Evolutionary conservation across 2,329 filamentous ascomycete species (phyloP).

Genomic region (Peltaster fructicola): DNA sequence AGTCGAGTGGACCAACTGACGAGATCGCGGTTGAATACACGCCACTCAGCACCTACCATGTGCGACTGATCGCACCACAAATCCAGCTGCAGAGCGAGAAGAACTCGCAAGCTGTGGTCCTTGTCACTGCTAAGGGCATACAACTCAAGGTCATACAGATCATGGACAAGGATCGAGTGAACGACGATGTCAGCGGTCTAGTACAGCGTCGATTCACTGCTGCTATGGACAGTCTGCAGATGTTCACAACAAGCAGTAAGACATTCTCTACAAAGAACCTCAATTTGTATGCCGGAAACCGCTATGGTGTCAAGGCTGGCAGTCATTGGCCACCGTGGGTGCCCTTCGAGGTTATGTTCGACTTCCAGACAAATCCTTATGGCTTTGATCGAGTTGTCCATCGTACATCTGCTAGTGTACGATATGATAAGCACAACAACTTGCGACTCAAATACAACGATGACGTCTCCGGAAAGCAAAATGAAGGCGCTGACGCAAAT

Average conservation of each 20-base stretch:
- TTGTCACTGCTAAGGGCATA: constrained; percentile 96
- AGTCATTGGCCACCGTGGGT: constrained; percentile 97
- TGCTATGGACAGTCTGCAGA: constrained; percentile 94
- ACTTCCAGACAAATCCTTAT: constrained; percentile 82
- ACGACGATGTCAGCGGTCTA: constrained; percentile 81
- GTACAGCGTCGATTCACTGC: constrained; percentile 88
- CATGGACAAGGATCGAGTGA: constrained; percentile 88
- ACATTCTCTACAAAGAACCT: constrained; percentile 70
- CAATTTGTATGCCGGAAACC: constrained; percentile 85
- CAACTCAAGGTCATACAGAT: constrained; percentile 94
- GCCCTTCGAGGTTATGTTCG: constrained; percentile 95
- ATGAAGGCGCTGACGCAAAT: constrained; percentile 33
- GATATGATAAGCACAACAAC: constrained; percentile 97
- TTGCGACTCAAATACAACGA: constrained; percentile 94
- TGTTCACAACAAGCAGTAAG: constrained; percentile 91
- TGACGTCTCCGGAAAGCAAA: constrained; percentile 62
- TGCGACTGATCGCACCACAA: constrained; percentile 88
- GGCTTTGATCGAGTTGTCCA: constrained; percentile 97
- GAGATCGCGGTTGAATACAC: constrained; percentile 78
- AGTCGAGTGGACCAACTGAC: constrained; percentile 27
- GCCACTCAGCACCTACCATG: constrained; percentile 82
- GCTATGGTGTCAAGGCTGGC: constrained; percentile 69
- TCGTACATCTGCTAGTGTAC: constrained; percentile 82
- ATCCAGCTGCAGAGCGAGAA: constrained; percentile 98
- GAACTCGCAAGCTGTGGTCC: constrained; percentile 86